Evolutionary conservation across 805 yeast species (phyloP), one percentile per base, ranked within the genome.

Genomic region (Limtongozyma cylindracea): DNA sequence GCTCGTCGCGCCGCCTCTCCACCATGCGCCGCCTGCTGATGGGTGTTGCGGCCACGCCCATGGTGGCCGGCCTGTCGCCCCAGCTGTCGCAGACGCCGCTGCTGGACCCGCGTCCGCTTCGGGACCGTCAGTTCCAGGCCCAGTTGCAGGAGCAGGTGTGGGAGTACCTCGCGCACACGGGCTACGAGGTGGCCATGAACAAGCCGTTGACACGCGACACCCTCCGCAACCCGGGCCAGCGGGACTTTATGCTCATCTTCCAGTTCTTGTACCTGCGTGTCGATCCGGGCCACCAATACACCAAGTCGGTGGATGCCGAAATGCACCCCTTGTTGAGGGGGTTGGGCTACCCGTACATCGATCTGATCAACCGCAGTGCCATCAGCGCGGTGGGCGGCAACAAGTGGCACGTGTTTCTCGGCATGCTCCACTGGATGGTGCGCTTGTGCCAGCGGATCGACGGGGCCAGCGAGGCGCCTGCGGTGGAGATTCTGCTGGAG

Each of bases 381-480:
- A 68, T 80, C 18, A 65, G 80, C 18, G 93, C 94, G 0, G 93
- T 78, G 8, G 93, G 93, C 5, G 91, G 92, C 3, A 66, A 71
- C 21, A 67, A 66, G 31, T 80, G 94, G 94, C 78, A 76, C 8
- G 57, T 59, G 6, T 74, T 77, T 30, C 41, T 80, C 19, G 92
- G 88, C 1, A 62, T 82, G 59, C 45, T 80, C 12, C 67, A 71
- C 38, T 80, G 94, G 94, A 39, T 80, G 20, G 64, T 71, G 4
- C 62, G 62, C 29, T 50, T 64, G 27, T 66, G 53, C 32, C 28
- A 40, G 19, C 30, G 46, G 28, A 24, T 47, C 18, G n/a, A n/a
- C n/a, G n/a, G n/a, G n/a, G n/a, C n/a, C n/a, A n/a, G n/a, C n/a
- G n/a, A n/a, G n/a, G n/a, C n/a, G n/a, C n/a, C n/a, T n/a, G n/a